phyloP scores from a whole-genome alignment of 2,329 filamentous ascomycete species.

The Neonectria punicea region DNA sequence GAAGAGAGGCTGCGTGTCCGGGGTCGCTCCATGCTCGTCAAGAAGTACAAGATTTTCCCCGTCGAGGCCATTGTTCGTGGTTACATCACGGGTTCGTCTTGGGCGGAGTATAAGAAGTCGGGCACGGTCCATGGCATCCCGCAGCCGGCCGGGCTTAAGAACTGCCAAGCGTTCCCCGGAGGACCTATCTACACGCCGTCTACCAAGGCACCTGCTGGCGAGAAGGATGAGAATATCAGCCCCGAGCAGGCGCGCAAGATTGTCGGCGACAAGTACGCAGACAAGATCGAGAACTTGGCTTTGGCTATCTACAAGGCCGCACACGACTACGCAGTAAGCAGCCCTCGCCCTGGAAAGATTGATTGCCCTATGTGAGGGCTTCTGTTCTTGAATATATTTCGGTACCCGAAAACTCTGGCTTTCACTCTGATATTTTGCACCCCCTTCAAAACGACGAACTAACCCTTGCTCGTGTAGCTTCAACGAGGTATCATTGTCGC shows the following conservation, averaged over 20 bases:
- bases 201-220: conserved; percentile 1
- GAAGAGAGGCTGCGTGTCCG: neutral
- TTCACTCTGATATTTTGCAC: neutral
- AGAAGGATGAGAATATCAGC: conserved; percentile 14
- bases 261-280: conserved; percentile 47
- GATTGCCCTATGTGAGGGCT: neutral
- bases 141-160: neutral
- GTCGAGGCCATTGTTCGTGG: neutral
- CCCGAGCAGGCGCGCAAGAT: conserved; percentile 39
- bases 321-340: neutral
- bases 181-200: neutral
- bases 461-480: neutral
- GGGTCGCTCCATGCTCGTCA: neutral
- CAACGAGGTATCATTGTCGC: neutral
- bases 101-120: neutral
- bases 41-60: neutral
- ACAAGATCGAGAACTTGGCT: conserved; percentile 46
- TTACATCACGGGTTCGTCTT: neutral
- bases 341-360: neutral
- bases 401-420: too few relatives aligned
- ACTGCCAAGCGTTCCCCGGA: neutral
- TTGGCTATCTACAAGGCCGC: conserved; percentile 46
- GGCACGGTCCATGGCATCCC: neutral
- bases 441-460: neutral
- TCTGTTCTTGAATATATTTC: neutral